A percentile compares a stretch with the other conserved stretches of the same genome.
These are phyloP conservation scores for Quambalaria eucalypti DNA, from an alignment of 1,284 basidiomycete genomes.

Conservation along the genomic window DNA sequence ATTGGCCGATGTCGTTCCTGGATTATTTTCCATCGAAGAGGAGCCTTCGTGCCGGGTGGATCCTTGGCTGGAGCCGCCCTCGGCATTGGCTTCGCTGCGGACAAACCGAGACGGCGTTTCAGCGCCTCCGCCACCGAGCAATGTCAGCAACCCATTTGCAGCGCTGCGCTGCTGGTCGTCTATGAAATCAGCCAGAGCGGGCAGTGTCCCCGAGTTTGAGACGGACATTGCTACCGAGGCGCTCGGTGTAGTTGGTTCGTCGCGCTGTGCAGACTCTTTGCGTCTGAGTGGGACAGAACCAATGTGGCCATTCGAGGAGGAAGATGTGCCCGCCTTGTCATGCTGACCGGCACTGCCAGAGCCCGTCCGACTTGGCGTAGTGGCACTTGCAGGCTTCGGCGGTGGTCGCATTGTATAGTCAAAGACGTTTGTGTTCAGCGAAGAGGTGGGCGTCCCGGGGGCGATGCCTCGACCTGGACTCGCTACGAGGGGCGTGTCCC, in stretches of 20 bases:
- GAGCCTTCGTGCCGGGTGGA: not conserved
- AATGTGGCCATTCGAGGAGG: not conserved
- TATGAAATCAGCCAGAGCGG: not conserved
- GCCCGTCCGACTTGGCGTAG: constrained; percentile 1
- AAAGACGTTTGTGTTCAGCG: constrained; percentile 8
- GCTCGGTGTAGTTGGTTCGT: not conserved
- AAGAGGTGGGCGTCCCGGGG: constrained; percentile 8
- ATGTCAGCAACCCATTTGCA: not conserved
- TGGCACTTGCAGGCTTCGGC: constrained; percentile 8
- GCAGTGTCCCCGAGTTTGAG: not conserved
- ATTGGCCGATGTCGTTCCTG: not conserved
- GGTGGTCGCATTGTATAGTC: constrained; percentile 14
- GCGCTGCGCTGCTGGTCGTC: not conserved
- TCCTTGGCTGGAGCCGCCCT: not conserved
- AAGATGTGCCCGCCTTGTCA: not conserved
- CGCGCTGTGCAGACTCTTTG: not conserved
- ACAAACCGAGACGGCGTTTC: not conserved
- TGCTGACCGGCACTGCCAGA: not conserved
- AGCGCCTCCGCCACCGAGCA: not conserved
- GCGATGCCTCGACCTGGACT: constrained; percentile 19
- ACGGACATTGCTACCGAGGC: not conserved
- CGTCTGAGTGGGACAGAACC: not conserved
- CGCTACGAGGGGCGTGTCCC: constrained; percentile 39
- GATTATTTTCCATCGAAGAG: not conserved
- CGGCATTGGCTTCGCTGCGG: not conserved